Conservation (phyloP, 371 early-diverging fungal genomes). For the Mucor irregularis region DNA sequence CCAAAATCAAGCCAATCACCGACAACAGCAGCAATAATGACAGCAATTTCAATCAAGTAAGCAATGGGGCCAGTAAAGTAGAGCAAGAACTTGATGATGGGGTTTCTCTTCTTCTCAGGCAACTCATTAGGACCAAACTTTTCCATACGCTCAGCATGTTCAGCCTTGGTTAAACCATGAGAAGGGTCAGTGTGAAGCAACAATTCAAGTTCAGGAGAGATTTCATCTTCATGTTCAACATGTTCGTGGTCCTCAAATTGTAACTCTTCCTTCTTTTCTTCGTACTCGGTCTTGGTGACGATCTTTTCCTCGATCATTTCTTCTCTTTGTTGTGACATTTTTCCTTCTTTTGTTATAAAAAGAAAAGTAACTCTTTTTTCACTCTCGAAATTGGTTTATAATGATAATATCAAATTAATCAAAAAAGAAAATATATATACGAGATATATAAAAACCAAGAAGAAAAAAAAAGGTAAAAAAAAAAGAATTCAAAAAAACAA, state of each 20-base stretch:
- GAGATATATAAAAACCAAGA: too few relatives aligned
- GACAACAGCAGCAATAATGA: slow-evolving; percentile 72
- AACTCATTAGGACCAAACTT: slow-evolving; percentile 72
- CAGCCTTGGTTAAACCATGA: slow-evolving; percentile 56
- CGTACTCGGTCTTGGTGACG: neutral
- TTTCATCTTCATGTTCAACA: slow-evolving; percentile 57
- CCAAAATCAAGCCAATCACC: slow-evolving; percentile 87
- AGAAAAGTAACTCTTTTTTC: neutral
- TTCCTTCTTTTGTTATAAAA: neutral
- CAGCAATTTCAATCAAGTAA: slow-evolving; percentile 82
- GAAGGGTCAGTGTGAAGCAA: slow-evolving; percentile 68
- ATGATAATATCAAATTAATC: too few relatives aligned
- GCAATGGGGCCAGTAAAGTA: slow-evolving; percentile 92
- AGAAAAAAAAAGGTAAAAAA: slow-evolving; percentile 1
- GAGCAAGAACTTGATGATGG: slow-evolving; percentile 81
- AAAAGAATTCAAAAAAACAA: neutral
- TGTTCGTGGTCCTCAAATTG: slow-evolving; percentile 35
- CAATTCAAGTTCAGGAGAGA: slow-evolving; percentile 69
- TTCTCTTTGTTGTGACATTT: slow-evolving; percentile 54
- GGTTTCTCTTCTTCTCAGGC: slow-evolving; percentile 78
- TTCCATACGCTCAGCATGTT: slow-evolving; percentile 57
- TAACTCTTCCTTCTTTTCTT: slow-evolving; percentile 22
- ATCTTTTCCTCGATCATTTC: slow-evolving; percentile 16
- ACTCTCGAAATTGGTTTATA: neutral
- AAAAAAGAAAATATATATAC: too few relatives aligned